Conservation (phyloP, 257 asterid species). For the Scutellaria barbata region DNA sequence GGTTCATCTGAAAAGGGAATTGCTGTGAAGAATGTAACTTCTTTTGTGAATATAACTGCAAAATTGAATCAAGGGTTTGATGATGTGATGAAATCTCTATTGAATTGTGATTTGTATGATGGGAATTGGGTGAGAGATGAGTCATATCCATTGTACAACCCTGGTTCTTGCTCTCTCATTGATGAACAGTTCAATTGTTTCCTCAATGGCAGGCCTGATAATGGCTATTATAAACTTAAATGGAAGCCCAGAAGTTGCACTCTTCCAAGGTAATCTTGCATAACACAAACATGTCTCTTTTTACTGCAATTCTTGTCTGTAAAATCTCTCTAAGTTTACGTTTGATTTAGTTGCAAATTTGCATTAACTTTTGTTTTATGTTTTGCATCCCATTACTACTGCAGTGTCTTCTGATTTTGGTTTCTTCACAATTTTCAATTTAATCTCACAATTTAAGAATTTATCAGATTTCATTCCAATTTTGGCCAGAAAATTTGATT, state of each 20-base stretch:
- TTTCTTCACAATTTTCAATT: no score
- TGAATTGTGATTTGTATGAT: constrained; percentile 73
- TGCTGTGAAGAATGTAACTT: constrained; percentile 46
- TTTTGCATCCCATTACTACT: no score
- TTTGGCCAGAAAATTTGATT: no score
- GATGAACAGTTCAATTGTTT: constrained; percentile 93
- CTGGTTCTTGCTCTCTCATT: constrained; percentile 91
- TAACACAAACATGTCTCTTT: not conserved
- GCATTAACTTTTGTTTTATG: no score
- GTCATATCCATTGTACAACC: constrained; percentile 78
- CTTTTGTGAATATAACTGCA: constrained; percentile 40
- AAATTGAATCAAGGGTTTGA: constrained; percentile 36
- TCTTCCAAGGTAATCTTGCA: constrained; percentile 68
- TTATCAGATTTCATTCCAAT: no score
- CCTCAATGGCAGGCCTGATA: constrained; percentile 80
- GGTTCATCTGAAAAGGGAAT: constrained; percentile 34
- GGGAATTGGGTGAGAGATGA: constrained; percentile 92
- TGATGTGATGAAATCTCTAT: constrained; percentile 55
- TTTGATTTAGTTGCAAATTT: no score
- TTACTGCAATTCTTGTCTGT: not conserved
- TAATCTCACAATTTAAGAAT: no score
- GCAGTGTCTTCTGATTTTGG: no score
- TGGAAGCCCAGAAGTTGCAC: constrained; percentile 93
- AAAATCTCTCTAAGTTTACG: no score
- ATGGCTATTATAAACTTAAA: constrained; percentile 55